These are phyloP conservation scores for Verticillium zaregamsianum DNA, from an alignment of 2,329 filamentous ascomycete species.

Conservation along the genomic window DNA sequence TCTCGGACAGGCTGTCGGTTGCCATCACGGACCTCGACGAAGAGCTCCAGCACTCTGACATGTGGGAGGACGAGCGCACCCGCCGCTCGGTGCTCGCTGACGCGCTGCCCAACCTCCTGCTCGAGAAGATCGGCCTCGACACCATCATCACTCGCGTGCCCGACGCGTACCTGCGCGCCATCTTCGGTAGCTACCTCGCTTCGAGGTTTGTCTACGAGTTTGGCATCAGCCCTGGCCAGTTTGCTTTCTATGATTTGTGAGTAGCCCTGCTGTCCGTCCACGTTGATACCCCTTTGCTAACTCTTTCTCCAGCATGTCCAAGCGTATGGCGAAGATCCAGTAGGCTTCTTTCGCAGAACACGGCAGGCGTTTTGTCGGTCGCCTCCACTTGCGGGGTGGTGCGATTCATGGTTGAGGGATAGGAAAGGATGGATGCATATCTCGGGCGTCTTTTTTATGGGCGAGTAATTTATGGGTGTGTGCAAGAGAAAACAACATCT, in stretches of 20 bases:
- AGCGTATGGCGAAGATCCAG: slow-evolving; percentile 50
- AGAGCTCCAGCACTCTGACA: slow-evolving; percentile 86
- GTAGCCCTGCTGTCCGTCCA: slow-evolving; percentile 29
- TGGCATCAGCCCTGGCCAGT: slow-evolving; percentile 87
- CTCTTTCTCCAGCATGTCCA: slow-evolving; percentile 55
- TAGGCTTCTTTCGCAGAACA: slow-evolving; percentile 1
- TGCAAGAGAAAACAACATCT: not conserved
- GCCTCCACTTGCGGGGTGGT: not conserved
- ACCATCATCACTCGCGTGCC: slow-evolving; percentile 84
- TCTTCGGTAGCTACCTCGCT: slow-evolving; percentile 93
- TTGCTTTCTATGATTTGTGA: slow-evolving; percentile 98
- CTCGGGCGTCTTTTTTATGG: not conserved
- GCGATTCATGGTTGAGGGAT: not conserved
- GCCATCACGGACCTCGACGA: slow-evolving; percentile 97
- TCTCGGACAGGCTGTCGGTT: slow-evolving; percentile 84
- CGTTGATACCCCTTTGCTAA: not conserved
- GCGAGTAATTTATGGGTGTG: not conserved
- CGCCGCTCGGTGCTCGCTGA: slow-evolving; percentile 75
- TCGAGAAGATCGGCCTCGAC: slow-evolving; percentile 87
- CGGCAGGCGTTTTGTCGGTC: not conserved
- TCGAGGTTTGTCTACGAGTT: slow-evolving; percentile 96
- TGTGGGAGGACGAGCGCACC: slow-evolving; percentile 82
- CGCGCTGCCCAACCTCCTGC: slow-evolving; percentile 77
- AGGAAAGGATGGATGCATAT: not conserved
- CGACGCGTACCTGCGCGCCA: slow-evolving; percentile 85